phyloP scores from a whole-genome alignment of 163 green algal species.

The Chlamydomonas reinhardtii region DNA sequence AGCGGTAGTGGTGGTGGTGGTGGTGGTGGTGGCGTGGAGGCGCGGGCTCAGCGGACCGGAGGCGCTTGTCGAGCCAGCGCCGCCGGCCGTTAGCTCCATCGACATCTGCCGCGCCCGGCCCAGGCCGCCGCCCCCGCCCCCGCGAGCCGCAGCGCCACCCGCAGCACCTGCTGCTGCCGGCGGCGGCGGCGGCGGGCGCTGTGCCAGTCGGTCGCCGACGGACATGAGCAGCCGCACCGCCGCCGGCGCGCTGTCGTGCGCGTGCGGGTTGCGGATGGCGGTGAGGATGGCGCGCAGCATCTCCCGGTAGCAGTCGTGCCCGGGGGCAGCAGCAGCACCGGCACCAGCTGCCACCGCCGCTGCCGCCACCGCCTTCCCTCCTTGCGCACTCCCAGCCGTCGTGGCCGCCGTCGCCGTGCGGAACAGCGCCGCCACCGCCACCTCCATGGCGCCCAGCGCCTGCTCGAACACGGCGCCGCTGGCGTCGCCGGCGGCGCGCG shows the following conservation, averaged over 20 bases:
- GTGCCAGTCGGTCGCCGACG: slow-evolving; percentile 48
- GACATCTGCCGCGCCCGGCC: background rate
- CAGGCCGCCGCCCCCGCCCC: no score
- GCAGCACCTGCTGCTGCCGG: background rate
- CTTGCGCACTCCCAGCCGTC: background rate
- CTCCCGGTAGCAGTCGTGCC: slow-evolving; percentile 64
- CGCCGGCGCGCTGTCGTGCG: slow-evolving; percentile 42
- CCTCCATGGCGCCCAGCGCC: slow-evolving; percentile 28
- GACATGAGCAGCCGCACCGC: slow-evolving; percentile 60
- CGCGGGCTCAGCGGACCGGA: background rate
- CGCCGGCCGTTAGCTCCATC: background rate
- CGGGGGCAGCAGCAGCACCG: slow-evolving; percentile 6
- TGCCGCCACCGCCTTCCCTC: background rate
- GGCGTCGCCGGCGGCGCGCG: slow-evolving; percentile 71
- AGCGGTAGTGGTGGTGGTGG: background rate
- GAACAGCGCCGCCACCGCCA: slow-evolving; percentile 53
- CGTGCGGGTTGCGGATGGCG: slow-evolving; percentile 60
- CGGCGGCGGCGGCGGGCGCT: slow-evolving; percentile 38
- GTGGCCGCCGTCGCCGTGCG: background rate
- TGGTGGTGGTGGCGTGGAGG: background rate
- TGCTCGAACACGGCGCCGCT: slow-evolving; percentile 29
- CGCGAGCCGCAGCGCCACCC: background rate
- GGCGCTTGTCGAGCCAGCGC: background rate
- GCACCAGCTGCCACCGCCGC: no score
- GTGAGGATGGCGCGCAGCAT: slow-evolving; percentile 60